Base-by-base conservation (phyloP, 2,329 filamentous ascomycete species). In the Torrubiella hemipterigena region DNA sequence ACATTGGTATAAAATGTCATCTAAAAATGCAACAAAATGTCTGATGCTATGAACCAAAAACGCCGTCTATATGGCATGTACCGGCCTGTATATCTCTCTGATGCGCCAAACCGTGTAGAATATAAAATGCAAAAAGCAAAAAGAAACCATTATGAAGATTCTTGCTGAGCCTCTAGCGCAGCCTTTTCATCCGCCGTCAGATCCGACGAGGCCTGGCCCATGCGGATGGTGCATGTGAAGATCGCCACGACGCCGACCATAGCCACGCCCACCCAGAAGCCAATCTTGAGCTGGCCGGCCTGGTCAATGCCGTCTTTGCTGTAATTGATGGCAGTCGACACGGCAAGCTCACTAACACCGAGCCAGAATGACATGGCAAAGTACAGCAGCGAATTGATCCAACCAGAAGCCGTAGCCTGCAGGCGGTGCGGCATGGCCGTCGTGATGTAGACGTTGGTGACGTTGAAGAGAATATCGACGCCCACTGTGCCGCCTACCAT, bases 371-470 rank as follows among this genome's bases (percentile, higher is more conserved):
- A 77, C 44, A 85, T 78, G 8, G 78, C 77, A 7, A 87, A 61
- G 44, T 83, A 81, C 18, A 85, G 49, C 3, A 84, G 54, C 29
- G 71, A 75, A 54, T 81, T 84, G 45, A 81, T 75, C 27, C 86
- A 51, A 0, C 74, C 80, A 2, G 81, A 79, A 0, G 80, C 81
- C 0, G 84, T 60, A 0, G 79, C 81, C 48, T 89, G 82, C 30
- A 74, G 64, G 10, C 69, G 64, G 5, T 63, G 61, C 0, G 81
- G 78, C 39, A 86, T 60, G 11, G 69, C 71, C 0, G 80, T 85
- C 0, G 80, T 85, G 49, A 85, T 80, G 53, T 82, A 87, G 36
- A 87, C 69, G 44, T 81, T 86, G 13, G 76, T 71, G 2, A 86
- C 69, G 46, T 79, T 84, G 55, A 78, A 86, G 6, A 73, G 74